phyloP scores from a whole-genome alignment of 306 rosid genomes.

The Sindora glabra region DNA sequence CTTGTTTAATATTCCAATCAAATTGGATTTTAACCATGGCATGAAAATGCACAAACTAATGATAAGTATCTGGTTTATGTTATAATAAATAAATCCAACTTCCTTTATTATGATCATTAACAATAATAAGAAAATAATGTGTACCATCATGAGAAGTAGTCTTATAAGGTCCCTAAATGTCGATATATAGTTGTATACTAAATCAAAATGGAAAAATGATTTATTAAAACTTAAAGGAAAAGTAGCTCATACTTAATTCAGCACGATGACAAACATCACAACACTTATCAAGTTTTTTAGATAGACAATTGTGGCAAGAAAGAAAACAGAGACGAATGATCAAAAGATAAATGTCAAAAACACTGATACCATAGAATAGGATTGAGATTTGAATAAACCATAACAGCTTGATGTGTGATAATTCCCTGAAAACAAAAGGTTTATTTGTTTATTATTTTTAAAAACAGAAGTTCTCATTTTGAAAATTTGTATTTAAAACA shows the following conservation, averaged over 20 bases:
- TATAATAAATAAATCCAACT: background rate
- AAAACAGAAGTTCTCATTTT: too few species aligned
- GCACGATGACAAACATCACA: constrained; percentile 5
- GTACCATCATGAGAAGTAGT: background rate
- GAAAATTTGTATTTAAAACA: too few species aligned
- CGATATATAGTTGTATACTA: background rate
- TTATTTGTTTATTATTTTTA: too few species aligned
- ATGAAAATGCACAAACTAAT: background rate
- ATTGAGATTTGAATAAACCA: background rate
- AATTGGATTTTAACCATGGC: background rate
- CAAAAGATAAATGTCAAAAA: background rate
- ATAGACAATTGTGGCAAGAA: background rate
- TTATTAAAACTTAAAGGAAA: background rate
- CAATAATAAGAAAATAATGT: background rate
- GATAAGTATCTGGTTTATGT: background rate
- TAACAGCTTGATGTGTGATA: background rate
- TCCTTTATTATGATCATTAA: background rate
- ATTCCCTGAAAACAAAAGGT: background rate
- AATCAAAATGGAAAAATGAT: background rate
- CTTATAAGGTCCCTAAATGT: background rate
- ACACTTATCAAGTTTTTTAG: background rate
- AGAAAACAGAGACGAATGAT: background rate
- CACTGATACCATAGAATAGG: background rate
- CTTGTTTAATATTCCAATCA: background rate
- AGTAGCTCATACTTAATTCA: background rate